Evolutionary conservation across 495 filamentous ascomycete species (phyloP), one percentile per base, ranked within the genome.

Genomic region (Penicillium verhagenii): DNA sequence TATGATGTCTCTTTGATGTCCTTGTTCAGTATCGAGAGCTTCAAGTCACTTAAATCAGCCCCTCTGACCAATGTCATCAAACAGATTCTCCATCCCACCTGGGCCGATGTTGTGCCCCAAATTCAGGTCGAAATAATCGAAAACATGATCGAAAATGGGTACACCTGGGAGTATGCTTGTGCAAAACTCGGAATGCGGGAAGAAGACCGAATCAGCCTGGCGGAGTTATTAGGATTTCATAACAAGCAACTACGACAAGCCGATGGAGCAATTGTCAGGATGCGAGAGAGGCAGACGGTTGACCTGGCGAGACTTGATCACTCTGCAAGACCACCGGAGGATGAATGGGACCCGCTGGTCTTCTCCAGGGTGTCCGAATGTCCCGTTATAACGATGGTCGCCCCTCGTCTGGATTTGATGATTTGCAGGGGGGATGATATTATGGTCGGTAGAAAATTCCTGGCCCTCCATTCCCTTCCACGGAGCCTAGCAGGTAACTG

Each of bases 81-180:
- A 28, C 26, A 52, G 52, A 52, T 54, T 37, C 40, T 33, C 6
- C 28, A 61, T 49, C 66, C 68, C 4, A 28, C 62, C 25, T 77
- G 75, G 76, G 42, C 42, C 21, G 71, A 79, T 40, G 53, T 80
- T 6, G 57, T 56, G 0, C 53, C 29, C 8, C 57, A 61, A 2
- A 55, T 79, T 20, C 67, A 72, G 54, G 53, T 68, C 0, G 74
- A 79, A 37, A 74, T 74, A 21, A 43, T 70, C 11, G 52, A 65
- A 11, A 74, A 68, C 37, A 57, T 74, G 13, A 46, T 72, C n/a
- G 50, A 63, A 14, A 28, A 20, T 10, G 19, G 51, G 33, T 8
- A 5, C 2, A 58, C 16, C 7, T 69, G 67, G 61, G n/a, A 47
- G 1, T 51, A 21, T 4, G 46, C 58, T 3, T 57, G 47, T 35